phyloP scores from a whole-genome alignment of 306 rosid species.

The Vigna trinervia region DNA sequence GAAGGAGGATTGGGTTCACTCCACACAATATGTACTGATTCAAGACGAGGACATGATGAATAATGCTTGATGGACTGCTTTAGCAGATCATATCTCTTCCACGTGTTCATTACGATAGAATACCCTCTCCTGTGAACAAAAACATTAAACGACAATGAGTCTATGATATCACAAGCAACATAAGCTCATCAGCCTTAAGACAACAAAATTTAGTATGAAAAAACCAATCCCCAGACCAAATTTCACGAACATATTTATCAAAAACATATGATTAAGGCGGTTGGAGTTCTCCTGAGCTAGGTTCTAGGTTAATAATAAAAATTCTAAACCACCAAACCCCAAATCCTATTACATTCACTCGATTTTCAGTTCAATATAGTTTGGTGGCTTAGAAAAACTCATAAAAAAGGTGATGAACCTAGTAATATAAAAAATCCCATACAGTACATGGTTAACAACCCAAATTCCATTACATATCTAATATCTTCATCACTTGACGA shows the following conservation, averaged over 20 bases:
- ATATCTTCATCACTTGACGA: neutral
- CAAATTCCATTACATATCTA: neutral
- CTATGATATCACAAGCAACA: constrained; percentile 17
- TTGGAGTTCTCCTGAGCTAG: neutral
- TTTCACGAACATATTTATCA: neutral
- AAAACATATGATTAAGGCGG: neutral
- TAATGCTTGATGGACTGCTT: constrained; percentile 91
- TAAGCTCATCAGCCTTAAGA: neutral
- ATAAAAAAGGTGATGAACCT: constrained; percentile 4
- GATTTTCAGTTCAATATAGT: neutral
- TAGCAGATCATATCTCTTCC: constrained; percentile 96
- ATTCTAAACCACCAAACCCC: constrained; percentile 31
- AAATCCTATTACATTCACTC: neutral
- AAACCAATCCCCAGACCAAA: constrained; percentile 11
- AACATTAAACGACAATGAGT: constrained; percentile 25
- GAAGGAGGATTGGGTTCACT: constrained; percentile 91
- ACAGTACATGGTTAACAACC: constrained; percentile 1
- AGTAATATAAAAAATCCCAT: constrained; percentile 16
- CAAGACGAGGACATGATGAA: constrained; percentile 74
- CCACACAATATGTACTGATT: constrained; percentile 88
- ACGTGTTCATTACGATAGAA: constrained; percentile 89
- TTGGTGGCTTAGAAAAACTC: constrained; percentile 2
- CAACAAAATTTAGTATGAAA: constrained; percentile 19
- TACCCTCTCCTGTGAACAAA: constrained; percentile 75
- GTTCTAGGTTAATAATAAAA: constrained; percentile 10